Evolutionary conservation across 106 monocot genomes (phyloP), one percentile per base, ranked within the genome.

Genomic region (Dendrobium officinale): DNA sequence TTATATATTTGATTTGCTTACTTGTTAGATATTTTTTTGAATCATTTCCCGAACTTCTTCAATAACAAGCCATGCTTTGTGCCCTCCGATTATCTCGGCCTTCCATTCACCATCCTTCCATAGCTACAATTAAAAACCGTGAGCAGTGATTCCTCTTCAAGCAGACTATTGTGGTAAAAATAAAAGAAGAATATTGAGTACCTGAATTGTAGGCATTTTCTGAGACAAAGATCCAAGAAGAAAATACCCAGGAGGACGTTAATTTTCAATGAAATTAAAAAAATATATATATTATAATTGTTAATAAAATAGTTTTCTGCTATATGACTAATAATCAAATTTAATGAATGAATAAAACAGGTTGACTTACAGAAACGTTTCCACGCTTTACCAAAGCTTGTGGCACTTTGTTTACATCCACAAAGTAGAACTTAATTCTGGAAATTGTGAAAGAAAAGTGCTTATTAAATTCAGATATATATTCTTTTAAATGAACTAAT

Each of bases 191-290:
- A 19, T 44, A 5, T 44, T 43, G 43, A 19, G 18, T 42, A 95
- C 94, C 92, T 98, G 94, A 77, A 98, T 98, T 8, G 97, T 95
- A 67, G 97, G 97, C 97, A 94, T 98, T 92, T 94, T 98, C 97
- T 97, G 92, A 86, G 72, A 33, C 22, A 79, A 31, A 79, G 51
- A 73, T 37, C 54, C 37, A 83, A 42, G 55, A 77, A 48, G 10
- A 77, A 49, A 73, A 77, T 67, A 73, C 42, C 26, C 20, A 68
- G 49, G 2, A 13, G 10, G 13, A 15, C 51, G 2, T 51, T 15
- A 11, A 51, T 13, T 51, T 51, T 51, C 0, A 51, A 51, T 51
- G 51, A 51, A 51, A 51, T 4, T 76, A 17, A 6, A 29, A 55
- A 27, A 33, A 48, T 15, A 75, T 67, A 22, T 7, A 37, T 20